Base-by-base conservation (phyloP, 345 rosid genomes). In the Arabis hirsuta region DNA sequence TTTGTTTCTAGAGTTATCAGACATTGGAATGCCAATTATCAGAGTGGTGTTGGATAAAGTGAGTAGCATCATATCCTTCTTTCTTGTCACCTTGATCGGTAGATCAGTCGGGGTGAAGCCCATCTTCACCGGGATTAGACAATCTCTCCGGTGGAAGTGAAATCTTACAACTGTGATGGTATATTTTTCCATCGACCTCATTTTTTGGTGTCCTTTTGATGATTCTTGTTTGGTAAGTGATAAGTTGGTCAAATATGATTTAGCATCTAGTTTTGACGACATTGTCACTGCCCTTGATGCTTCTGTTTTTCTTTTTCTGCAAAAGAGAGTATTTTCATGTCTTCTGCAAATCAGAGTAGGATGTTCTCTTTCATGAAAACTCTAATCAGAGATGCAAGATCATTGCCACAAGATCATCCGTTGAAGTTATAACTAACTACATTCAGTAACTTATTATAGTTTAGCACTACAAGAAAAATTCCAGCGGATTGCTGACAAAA, bases 41-140 rank as follows among this genome's bases (percentile, higher is more conserved):
- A 86, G 84, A 82, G 84, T 81, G 70, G 62, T 89, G 39, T 55
- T 94, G 46, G 78, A 85, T 55, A 85, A 88, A 86, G 78, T 89
- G 82, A 87, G 95, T 73, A 81, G 81, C 74, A 84, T 88, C 59
- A 84, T 94, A 76, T 91, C 96, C 11, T 94, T 91, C 84, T 88
- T 89, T 80, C 91, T 91, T 2, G 89, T 89, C 68, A 73, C 90
- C 74, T 82, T 94, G 86, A 89, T 89, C 54, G 96, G 96, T 81
- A 87, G 96, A 79, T 89, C 97, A 26, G 72, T 86, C 67, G 96
- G 96, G n/a, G n/a, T n/a, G n/a, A n/a, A n/a, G 62, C 93, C 89
- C 71, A 86, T 91, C 80, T 91, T 88, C 75, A 88, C 96, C 4
- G 97, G 97, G 69, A 88, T 94, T 67, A 84, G 98, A 81, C 97